These are phyloP conservation scores for Saitozyma sp. DNA, from an alignment of 768 basidiomycete genomes.

Conservation along the genomic window DNA sequence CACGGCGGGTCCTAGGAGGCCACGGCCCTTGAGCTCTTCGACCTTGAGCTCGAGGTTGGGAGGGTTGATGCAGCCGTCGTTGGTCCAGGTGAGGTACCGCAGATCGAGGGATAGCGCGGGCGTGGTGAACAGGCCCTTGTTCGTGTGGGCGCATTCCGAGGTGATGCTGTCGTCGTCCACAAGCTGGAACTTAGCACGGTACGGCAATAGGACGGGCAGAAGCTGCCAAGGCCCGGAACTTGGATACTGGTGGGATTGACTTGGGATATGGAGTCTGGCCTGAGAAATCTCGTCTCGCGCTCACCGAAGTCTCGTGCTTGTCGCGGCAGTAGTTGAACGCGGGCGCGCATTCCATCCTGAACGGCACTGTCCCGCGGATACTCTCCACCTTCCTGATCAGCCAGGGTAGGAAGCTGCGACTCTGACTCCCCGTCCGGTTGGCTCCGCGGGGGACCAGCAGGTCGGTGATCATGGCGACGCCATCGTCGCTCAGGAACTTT, in stretches of 20 bases:
- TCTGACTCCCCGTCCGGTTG: slow-evolving; percentile 28
- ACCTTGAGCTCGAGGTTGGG: slow-evolving; percentile 64
- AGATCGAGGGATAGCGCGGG: slow-evolving; percentile 60
- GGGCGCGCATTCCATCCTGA: slow-evolving; percentile 86
- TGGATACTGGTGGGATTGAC: too few relatives aligned
- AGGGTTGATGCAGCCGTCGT: slow-evolving; percentile 56
- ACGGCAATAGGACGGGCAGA: background rate
- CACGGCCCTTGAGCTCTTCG: slow-evolving; percentile 62
- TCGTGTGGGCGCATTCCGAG: slow-evolving; percentile 54
- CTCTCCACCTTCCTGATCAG: slow-evolving; percentile 58
- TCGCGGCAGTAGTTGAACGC: slow-evolving; percentile 93
- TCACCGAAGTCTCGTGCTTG: slow-evolving; percentile 63
- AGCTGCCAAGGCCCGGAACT: background rate
- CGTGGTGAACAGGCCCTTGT: slow-evolving; percentile 53
- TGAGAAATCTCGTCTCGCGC: slow-evolving; percentile 2
- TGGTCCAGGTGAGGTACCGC: slow-evolving; percentile 67
- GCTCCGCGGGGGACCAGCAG: slow-evolving; percentile 48
- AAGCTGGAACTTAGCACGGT: slow-evolving; percentile 24
- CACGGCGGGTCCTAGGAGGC: slow-evolving; percentile 71
- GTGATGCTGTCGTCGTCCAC: slow-evolving; percentile 52
- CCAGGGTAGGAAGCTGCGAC: slow-evolving; percentile 42
- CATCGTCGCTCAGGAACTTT: slow-evolving; percentile 86
- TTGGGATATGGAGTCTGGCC: too few relatives aligned
- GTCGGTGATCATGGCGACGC: slow-evolving; percentile 82
- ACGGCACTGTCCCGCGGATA: slow-evolving; percentile 75